Percentiles rank a stretch among this genome's conserved stretches.
phyloP scores from a whole-genome alignment of 441 rosid genomes.

The Brassica hybrid region DNA sequence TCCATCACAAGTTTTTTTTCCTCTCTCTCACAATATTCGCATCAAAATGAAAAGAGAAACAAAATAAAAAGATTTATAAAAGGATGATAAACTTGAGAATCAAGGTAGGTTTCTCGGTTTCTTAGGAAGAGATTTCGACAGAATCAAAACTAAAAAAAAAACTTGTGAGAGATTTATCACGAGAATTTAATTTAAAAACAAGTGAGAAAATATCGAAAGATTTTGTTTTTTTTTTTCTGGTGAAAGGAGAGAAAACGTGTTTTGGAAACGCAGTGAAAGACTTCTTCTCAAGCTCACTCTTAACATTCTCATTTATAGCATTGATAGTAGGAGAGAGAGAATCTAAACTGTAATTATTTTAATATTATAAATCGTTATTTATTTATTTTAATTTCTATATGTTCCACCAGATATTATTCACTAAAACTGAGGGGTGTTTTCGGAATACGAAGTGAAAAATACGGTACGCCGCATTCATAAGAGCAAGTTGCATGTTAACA shows the following conservation, averaged over 20 bases:
- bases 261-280: constrained; percentile 36
- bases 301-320: constrained; percentile 66
- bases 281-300: constrained; percentile 47
- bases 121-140: constrained; percentile 30
- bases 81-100: constrained; percentile 33
- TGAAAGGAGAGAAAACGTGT: constrained; percentile 35
- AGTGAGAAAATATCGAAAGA: background rate
- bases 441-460: background rate
- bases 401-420: background rate
- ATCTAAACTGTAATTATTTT: constrained; percentile 9
- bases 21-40: constrained; percentile 32
- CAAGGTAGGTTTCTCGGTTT: constrained; percentile 36
- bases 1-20: constrained; percentile 33
- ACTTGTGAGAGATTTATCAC: constrained; percentile 1
- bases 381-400: background rate
- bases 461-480: constrained; percentile 58
- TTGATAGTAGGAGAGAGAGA: background rate
- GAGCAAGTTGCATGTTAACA: constrained; percentile 45
- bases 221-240: background rate
- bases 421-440: background rate
- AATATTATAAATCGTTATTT: background rate
- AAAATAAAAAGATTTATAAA: background rate
- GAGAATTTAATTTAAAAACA: background rate
- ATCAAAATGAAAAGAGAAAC: constrained; percentile 35
- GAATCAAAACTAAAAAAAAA: constrained; percentile 14